Conservation (phyloP, 345 rosid species). For the Rubroshorea leprosula region DNA sequence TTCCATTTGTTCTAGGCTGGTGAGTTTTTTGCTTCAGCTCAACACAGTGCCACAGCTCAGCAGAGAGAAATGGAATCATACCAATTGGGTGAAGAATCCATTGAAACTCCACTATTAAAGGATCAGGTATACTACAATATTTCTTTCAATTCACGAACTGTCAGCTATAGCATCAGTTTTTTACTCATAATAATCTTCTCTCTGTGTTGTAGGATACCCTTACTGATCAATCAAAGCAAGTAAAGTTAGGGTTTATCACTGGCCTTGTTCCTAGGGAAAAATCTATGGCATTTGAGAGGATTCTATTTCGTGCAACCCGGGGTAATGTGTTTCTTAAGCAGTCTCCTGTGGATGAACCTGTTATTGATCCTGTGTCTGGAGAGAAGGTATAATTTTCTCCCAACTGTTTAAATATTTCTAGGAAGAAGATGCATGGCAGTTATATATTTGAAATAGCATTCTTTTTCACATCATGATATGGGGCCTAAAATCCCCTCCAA, state of each 20-base stretch:
- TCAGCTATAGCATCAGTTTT: slow-evolving; percentile 1
- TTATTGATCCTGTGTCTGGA: slow-evolving; percentile 83
- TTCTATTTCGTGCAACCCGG: slow-evolving; percentile 94
- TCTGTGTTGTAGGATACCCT: slow-evolving; percentile 44
- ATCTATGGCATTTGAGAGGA: slow-evolving; percentile 92
- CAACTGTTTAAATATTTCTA: slow-evolving; percentile 9
- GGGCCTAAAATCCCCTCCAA: not conserved
- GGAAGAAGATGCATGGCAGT: not conserved
- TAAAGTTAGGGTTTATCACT: slow-evolving; percentile 77
- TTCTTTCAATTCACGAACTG: slow-evolving; percentile 5
- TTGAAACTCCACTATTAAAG: slow-evolving; percentile 70
- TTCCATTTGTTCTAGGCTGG: slow-evolving; percentile 47
- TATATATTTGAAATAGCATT: not conserved
- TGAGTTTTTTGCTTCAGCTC: slow-evolving; percentile 77
- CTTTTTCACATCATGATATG: not conserved
- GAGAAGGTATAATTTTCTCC: slow-evolving; percentile 51
- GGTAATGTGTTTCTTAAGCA: slow-evolving; percentile 78
- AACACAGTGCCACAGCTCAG: slow-evolving; percentile 59
- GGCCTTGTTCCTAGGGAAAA: slow-evolving; percentile 91
- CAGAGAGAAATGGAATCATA: slow-evolving; percentile 62
- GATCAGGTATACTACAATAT: slow-evolving; percentile 44
- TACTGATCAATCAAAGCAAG: slow-evolving; percentile 74
- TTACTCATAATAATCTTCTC: slow-evolving; percentile 5
- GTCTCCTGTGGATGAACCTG: slow-evolving; percentile 60
- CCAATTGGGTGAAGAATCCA: slow-evolving; percentile 47